These are phyloP conservation scores for Senna tora DNA, from an alignment of 306 rosid genomes.

Conservation along the genomic window DNA sequence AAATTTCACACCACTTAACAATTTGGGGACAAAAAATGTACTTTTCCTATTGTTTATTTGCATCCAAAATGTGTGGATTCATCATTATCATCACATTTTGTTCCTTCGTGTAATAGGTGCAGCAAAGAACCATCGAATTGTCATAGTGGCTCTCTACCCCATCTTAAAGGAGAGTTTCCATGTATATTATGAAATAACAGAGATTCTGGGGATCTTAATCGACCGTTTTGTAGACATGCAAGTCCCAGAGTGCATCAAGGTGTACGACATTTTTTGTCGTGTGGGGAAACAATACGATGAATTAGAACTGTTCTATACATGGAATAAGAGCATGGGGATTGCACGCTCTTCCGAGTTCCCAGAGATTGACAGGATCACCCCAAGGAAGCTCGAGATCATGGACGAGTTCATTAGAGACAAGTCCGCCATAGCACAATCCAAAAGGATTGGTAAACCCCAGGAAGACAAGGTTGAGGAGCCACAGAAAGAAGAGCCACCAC, in stretches of 20 bases:
- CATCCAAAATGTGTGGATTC: background rate
- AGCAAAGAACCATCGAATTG: conserved; percentile 72
- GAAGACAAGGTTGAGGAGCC: conserved; percentile 22
- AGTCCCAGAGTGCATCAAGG: conserved; percentile 56
- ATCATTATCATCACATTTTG: background rate
- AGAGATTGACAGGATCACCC: conserved; percentile 71
- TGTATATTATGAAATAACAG: conserved; percentile 63
- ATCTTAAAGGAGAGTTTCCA: conserved; percentile 79
- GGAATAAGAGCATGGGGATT: conserved; percentile 69
- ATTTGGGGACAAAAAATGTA: too few species aligned
- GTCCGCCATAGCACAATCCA: conserved; percentile 46
- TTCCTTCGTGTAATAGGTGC: conserved; percentile 48
- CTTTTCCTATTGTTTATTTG: too few species aligned
- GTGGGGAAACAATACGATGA: conserved; percentile 84
- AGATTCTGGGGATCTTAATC: conserved; percentile 57
- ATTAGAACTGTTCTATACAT: conserved; percentile 65
- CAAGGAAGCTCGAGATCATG: conserved; percentile 70
- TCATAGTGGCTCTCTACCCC: conserved; percentile 74
- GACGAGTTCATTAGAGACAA: conserved; percentile 75
- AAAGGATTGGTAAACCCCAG: background rate
- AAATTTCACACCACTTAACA: too few species aligned
- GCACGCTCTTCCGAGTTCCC: conserved; percentile 86
- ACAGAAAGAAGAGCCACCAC: conserved; percentile 22
- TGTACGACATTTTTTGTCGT: conserved; percentile 75
- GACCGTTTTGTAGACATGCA: conserved; percentile 71